phyloP scores from a whole-genome alignment of 2,329 filamentous ascomycete genomes.

The Graphilbum fragrans region DNA sequence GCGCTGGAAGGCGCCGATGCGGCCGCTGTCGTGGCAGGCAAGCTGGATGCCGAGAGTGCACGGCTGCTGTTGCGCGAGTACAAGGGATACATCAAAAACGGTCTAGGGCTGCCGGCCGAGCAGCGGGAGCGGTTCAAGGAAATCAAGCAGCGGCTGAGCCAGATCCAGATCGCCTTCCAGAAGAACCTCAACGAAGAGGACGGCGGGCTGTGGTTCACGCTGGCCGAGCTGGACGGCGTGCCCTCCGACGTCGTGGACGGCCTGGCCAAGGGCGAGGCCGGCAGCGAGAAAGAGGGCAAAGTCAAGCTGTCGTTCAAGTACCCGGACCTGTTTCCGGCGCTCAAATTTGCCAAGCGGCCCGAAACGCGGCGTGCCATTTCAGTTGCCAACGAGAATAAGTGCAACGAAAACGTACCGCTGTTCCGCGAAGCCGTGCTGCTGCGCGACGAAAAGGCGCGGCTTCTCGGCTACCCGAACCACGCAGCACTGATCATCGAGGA shows the following conservation, averaged over 20 bases:
- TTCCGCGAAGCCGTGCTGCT: conserved; percentile 66
- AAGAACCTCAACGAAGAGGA: conserved; percentile 77
- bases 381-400: conserved; percentile 71
- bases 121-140: conserved; percentile 73
- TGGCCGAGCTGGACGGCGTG: conserved; percentile 61
- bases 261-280: conserved; percentile 54
- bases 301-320: conserved; percentile 73
- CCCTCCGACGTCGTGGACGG: conserved; percentile 54
- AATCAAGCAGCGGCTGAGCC: conserved; percentile 68
- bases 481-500: conserved; percentile 66
- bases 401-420: conserved; percentile 57
- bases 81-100: conserved; percentile 66
- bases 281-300: conserved; percentile 55
- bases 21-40: conserved; percentile 17
- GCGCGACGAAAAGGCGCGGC: conserved; percentile 64
- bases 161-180: conserved; percentile 62
- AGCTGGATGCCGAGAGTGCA: conserved; percentile 54
- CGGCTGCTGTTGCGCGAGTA: conserved; percentile 68
- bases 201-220: conserved; percentile 68
- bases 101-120: conserved; percentile 58
- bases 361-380: conserved; percentile 59
- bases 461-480: conserved; percentile 67
- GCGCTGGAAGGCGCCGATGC: conserved; percentile 31
- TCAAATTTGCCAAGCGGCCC: conserved; percentile 64
- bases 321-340: conserved; percentile 63